phyloP scores from a whole-genome alignment of 306 rosid genomes.

The Rubus parviflorus region DNA sequence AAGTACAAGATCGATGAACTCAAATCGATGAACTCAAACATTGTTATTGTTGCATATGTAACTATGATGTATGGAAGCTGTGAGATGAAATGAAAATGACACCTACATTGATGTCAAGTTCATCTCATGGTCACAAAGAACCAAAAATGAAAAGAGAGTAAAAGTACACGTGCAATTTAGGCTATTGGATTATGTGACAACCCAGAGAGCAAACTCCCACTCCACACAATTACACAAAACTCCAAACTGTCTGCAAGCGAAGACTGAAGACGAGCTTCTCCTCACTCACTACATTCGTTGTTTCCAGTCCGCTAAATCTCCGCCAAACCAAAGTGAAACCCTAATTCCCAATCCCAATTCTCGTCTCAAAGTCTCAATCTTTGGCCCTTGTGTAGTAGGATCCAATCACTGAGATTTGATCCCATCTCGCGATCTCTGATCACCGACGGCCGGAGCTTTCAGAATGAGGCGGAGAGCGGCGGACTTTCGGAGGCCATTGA shows the following conservation, averaged over 20 bases:
- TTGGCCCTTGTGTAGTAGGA: not conserved
- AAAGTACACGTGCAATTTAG: not conserved
- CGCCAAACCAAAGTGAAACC: not conserved
- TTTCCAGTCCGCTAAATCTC: not conserved
- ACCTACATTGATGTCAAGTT: not conserved
- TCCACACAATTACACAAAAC: not conserved
- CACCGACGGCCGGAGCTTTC: slow-evolving; percentile 6
- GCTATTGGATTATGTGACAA: not conserved
- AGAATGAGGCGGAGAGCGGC: slow-evolving; percentile 75
- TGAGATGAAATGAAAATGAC: not conserved
- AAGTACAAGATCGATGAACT: no score
- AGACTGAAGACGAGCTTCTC: slow-evolving; percentile 1
- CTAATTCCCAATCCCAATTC: not conserved
- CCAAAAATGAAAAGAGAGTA: not conserved
- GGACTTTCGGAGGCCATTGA: slow-evolving; percentile 77
- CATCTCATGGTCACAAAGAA: not conserved
- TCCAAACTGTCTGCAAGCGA: not conserved
- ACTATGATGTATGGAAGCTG: not conserved
- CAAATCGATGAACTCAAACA: no score
- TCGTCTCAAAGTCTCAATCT: not conserved
- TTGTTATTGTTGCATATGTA: no score
- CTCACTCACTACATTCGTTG: not conserved
- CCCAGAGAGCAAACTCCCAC: not conserved
- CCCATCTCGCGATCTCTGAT: slow-evolving; percentile 18
- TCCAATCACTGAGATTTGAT: not conserved